These are phyloP conservation scores for Abelmoschus esculentus DNA, from an alignment of 345 rosid genomes.

Conservation along the genomic window DNA sequence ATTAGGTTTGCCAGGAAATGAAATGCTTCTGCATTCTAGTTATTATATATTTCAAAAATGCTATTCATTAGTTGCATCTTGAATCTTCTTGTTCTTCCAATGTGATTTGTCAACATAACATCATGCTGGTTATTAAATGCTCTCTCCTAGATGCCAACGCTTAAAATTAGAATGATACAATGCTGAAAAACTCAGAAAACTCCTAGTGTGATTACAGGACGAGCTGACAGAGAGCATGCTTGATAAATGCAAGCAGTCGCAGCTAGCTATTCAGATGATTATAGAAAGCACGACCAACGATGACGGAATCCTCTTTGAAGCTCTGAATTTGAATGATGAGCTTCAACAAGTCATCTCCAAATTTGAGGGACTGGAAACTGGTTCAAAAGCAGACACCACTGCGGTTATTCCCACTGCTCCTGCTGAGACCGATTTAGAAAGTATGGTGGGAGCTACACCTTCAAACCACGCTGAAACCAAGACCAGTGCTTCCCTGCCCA, in stretches of 20 bases:
- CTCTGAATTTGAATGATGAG: constrained; percentile 60
- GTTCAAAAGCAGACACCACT: constrained; percentile 8
- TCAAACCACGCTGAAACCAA: background rate
- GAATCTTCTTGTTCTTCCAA: background rate
- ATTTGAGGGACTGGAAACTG: constrained; percentile 34
- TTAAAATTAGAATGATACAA: background rate
- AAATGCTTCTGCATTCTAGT: too few species aligned
- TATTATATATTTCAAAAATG: too few species aligned
- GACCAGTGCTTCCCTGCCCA: background rate
- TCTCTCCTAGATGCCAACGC: background rate
- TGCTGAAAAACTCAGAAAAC: background rate
- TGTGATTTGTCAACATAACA: background rate
- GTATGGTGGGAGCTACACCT: background rate
- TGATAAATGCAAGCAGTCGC: constrained; percentile 76
- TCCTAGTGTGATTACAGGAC: constrained; percentile 34
- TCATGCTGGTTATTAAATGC: background rate
- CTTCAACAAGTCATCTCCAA: constrained; percentile 49
- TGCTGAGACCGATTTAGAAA: background rate
- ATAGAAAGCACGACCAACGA: constrained; percentile 68
- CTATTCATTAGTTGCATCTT: background rate
- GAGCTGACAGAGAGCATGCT: constrained; percentile 55
- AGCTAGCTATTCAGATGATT: constrained; percentile 53
- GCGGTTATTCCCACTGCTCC: background rate
- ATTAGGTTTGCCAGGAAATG: too few species aligned
- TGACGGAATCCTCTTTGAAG: constrained; percentile 74